Evolutionary conservation across 2,329 filamentous ascomycete species (phyloP), one percentile per base, ranked within the genome.

Genomic region (Pestalotiopsis sp.): DNA sequence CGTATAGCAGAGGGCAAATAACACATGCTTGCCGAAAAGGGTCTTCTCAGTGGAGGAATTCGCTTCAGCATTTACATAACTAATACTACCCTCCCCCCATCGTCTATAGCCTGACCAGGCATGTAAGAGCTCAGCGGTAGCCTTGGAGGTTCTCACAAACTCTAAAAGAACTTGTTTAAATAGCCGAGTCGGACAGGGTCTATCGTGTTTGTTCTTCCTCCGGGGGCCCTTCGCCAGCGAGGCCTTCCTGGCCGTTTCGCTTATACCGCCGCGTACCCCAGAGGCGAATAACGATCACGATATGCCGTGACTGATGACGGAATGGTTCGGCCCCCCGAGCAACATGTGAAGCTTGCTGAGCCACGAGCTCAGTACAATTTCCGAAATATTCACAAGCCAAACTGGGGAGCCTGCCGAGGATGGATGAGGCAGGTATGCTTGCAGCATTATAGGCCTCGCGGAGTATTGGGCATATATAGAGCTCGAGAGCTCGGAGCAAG

Each of bases 231-330:
- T 36, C 31, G 31, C 59, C 31, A 13, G 59, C 9, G n/a, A n/a
- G 38, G 31, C 27, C 25, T 36, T 61, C 25, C 59, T 61, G 59
- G 20, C 59, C 25, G 31, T 61, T 39, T 61, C 59, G 59, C 59
- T 61, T 61, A 39, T 20, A 39, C 31, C 27, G 59, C 27, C 59
- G 59, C 59, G 31, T 61, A 61, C 31, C 27, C 13, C 57, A n/a
- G 25, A n/a, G 36, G 59, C 31, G n/a, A 20, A 39, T 5, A 61
- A 39, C 7, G 36, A 61, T 36, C 31, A 61, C 59, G 31, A 61
- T 61, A 61, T 61, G 59, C 59, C 59, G 59, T 39, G 59, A 61
- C n/a, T 61, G 31, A 36, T 61, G 59, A 61, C 59, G 59, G 57
- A 41, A 39, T 39, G n/a, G 31, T 36, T 36, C 31, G 31, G 59